phyloP scores from a whole-genome alignment of 306 rosid genomes.

The Mucuna pruriens region DNA sequence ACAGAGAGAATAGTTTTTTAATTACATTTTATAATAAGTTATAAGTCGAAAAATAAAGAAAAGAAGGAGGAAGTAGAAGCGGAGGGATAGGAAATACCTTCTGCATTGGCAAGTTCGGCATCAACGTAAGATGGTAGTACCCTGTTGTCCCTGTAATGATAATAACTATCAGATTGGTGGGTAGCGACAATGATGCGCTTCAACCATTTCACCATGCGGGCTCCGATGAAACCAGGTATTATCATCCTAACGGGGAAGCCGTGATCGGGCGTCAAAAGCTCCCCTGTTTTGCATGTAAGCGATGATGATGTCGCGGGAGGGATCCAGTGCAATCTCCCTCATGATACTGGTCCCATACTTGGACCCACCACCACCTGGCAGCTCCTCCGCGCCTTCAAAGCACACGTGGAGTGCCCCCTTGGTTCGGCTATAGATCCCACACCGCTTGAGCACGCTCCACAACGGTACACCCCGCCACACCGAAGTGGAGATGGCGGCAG shows the following conservation, averaged over 20 bases:
- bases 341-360: constrained; percentile 73
- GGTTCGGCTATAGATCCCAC: constrained; percentile 53
- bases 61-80: not conserved
- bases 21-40: too few species aligned
- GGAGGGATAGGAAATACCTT: constrained; percentile 43
- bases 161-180: constrained; percentile 57
- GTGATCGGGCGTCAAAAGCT: constrained; percentile 67
- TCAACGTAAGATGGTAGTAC: constrained; percentile 83
- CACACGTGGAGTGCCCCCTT: constrained; percentile 73
- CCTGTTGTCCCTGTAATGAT: constrained; percentile 71
- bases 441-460: constrained; percentile 54
- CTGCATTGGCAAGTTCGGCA: constrained; percentile 72
- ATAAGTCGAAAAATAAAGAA: not conserved
- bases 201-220: constrained; percentile 89
- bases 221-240: constrained; percentile 78
- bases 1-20: not conserved
- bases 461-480: constrained; percentile 76
- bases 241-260: constrained; percentile 83
- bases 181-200: constrained; percentile 76
- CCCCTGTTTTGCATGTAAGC: constrained; percentile 90
- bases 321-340: constrained; percentile 72
- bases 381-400: constrained; percentile 83
- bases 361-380: constrained; percentile 86
- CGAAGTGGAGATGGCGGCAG: constrained; percentile 69
- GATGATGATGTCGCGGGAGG: constrained; percentile 72